Evolutionary conservation across 2,329 filamentous ascomycete species (phyloP).

Genomic region (Pseudopithomyces chartarum): DNA sequence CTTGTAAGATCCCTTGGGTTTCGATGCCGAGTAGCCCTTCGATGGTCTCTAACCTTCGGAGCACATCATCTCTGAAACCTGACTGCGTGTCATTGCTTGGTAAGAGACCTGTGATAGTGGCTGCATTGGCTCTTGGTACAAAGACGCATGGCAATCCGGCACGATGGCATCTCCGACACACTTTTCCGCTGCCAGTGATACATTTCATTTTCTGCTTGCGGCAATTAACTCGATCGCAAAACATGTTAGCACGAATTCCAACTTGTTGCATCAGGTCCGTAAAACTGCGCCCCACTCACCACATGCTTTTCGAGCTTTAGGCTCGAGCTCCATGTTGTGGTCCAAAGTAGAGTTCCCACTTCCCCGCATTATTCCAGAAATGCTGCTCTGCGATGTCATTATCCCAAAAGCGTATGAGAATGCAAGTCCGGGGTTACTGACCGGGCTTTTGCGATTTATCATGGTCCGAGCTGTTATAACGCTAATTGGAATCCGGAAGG

Average conservation of each 20-base stretch:
- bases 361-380: not conserved
- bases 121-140: slow-evolving; percentile 7
- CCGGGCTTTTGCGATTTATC: slow-evolving; percentile 5
- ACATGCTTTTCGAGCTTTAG: slow-evolving; percentile 5
- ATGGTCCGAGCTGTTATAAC: not conserved
- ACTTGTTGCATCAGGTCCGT: not conserved
- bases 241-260: no score
- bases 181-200: not conserved
- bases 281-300: not conserved
- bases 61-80: slow-evolving; percentile 3
- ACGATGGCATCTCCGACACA: slow-evolving; percentile 4
- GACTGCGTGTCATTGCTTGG: not conserved
- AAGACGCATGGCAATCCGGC: slow-evolving; percentile 3
- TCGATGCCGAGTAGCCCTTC: not conserved
- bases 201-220: slow-evolving; percentile 6
- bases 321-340: not conserved
- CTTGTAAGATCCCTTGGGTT: not conserved
- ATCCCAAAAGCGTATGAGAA: not conserved
- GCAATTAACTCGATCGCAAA: not conserved
- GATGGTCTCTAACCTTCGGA: not conserved
- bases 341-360: not conserved
- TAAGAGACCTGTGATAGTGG: not conserved
- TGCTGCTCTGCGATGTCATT: not conserved
- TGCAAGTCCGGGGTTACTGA: not conserved
- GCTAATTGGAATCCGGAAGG: not conserved